These are phyloP conservation scores for Panicum hallii DNA, from an alignment of 202 grass and related monocot species.

Conservation along the genomic window DNA sequence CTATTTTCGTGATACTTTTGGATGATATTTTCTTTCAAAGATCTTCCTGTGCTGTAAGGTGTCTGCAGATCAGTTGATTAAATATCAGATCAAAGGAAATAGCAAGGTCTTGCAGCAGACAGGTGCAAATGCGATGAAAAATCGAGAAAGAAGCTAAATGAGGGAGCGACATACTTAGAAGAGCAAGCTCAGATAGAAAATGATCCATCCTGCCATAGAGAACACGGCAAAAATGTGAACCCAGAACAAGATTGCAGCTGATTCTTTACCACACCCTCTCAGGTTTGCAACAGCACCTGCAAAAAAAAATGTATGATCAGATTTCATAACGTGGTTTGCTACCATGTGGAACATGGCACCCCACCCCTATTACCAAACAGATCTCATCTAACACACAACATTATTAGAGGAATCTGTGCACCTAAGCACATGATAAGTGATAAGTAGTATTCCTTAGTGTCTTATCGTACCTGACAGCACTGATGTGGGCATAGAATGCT, in stretches of 20 bases:
- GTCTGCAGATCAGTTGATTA: conserved; percentile 32
- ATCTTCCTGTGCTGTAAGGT: neutral
- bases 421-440: conserved; percentile 26
- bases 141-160: neutral
- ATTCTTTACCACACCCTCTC: conserved; percentile 97
- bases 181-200: conserved; percentile 77
- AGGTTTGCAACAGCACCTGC: conserved; percentile 92
- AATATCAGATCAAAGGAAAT: neutral
- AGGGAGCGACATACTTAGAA: conserved; percentile 57
- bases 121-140: neutral
- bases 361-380: conserved; percentile 16
- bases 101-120: neutral
- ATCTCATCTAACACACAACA: conserved; percentile 42
- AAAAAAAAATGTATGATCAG: conserved; percentile 43
- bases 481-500: conserved; percentile 98
- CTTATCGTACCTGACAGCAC: conserved; percentile 84
- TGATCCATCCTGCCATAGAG: conserved; percentile 95
- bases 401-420: conserved; percentile 35
- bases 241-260: conserved; percentile 95
- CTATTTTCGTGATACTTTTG: conserved; percentile 10
- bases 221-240: conserved; percentile 99
- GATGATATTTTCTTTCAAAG: conserved; percentile 7
- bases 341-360: conserved; percentile 34
- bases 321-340: conserved; percentile 38
- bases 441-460: neutral